Evolutionary conservation across 2,329 filamentous ascomycete genomes (phyloP), one percentile per base, ranked within the genome.

Genomic region (Verticillium klebahnii): DNA sequence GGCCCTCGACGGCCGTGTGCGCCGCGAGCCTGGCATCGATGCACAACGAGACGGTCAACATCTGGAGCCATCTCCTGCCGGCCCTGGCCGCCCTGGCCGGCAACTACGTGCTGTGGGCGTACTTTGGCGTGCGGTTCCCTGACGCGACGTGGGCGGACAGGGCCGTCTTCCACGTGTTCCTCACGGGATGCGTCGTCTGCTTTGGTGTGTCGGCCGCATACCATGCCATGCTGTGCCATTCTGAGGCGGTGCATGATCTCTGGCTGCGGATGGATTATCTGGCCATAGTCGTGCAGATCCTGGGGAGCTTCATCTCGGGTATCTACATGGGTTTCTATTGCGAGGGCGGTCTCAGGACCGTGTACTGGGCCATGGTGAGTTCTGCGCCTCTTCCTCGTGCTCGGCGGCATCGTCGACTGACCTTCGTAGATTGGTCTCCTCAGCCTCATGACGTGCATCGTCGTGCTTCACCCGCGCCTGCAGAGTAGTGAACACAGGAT

Each of bases 281-380:
- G 2, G 74, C 72, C 19, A 79, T 79, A 57, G 63, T 77, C 19
- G 58, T 75, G 12, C 68, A 76, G 54, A 79, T 73, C 36, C 59
- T 77, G 19, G 76, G 75, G 1, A 71, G 69, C 37, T 77, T 79
- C 56, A 64, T 77, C 32, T 73, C 74, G 7, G 75, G 74, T 2
- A 66, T 78, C n/a, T 78, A 78, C 60, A 69, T 77, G 40, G 68
- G 70, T 8, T 79, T 79, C 61, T 78, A 74, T 61, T 78, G 74
- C 62, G 74, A 76, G 62, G 67, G 67, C n/a, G 32, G 50, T 8
- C 62, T 75, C 52, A 70, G 72, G 54, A 69, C 61, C 29, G 57
- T 70, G 1, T 77, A 79, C 63, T 77, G 72, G 67, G 62, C 63
- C 14, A 73, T 75, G 71, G 74, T 78, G 63, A 65, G 72, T 67